Conservation (phyloP, 1,284 basidiomycete species). For the Cutaneotrichosporon sp. region DNA sequence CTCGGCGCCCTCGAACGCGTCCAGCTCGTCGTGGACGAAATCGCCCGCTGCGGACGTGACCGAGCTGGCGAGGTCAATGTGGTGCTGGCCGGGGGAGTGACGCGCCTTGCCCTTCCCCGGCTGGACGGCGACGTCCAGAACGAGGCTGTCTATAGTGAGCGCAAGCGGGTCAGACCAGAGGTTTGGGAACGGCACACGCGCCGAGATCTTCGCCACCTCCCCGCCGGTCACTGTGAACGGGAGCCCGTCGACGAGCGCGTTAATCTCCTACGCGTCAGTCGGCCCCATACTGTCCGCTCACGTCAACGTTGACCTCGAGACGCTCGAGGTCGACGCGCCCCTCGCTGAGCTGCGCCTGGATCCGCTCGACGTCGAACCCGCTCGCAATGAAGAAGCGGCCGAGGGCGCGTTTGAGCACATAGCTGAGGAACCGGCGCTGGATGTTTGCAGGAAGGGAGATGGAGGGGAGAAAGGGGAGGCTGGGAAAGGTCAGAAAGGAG, state of each 20-base stretch:
- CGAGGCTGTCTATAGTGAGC: conserved; percentile 60
- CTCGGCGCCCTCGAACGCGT: conserved; percentile 63
- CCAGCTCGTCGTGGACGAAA: conserved; percentile 76
- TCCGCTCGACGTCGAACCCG: conserved; percentile 76
- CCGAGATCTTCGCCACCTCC: conserved; percentile 65
- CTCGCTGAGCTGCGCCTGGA: conserved; percentile 85
- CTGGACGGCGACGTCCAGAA: conserved; percentile 61
- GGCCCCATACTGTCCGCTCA: too few relatives aligned
- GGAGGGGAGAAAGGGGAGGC: conserved; percentile 36
- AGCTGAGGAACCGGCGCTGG: conserved; percentile 84
- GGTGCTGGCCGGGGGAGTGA: conserved; percentile 3
- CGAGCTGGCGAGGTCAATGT: conserved; percentile 62
- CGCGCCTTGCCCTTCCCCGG: conserved; percentile 31
- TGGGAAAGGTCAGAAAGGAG: conserved; percentile 34
- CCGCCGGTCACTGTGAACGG: conserved; percentile 69
- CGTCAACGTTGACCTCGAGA: conserved; percentile 70
- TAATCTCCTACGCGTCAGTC: conserved; percentile 76
- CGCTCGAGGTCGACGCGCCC: conserved; percentile 81
- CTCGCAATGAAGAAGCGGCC: conserved; percentile 83
- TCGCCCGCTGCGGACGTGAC: conserved; percentile 74
- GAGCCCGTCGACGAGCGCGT: conserved; percentile 60
- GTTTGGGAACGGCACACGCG: conserved; percentile 52
- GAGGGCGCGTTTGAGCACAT: conserved; percentile 73
- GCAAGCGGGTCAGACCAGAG: conserved; percentile 43
- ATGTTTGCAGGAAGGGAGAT: conserved; percentile 70